Conservation (phyloP, 2,329 filamentous ascomycete species). For the Lasiodiplodia citricola region DNA sequence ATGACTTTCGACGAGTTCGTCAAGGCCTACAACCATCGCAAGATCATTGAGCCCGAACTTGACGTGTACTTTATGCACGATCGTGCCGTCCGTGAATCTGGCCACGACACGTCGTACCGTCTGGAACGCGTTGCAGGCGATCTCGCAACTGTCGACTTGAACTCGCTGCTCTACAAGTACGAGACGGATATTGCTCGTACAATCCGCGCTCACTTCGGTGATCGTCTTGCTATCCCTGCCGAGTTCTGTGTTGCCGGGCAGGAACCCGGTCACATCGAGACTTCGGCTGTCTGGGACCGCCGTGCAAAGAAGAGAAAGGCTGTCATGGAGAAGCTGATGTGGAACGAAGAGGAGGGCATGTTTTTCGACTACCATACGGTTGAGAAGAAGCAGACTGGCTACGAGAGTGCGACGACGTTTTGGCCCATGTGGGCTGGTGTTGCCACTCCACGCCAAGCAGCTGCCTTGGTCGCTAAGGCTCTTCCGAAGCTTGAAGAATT, state of each 20-base stretch:
- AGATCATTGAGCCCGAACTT: slow-evolving; percentile 81
- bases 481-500: slow-evolving; percentile 87
- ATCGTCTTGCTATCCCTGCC: slow-evolving; percentile 78
- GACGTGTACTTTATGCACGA: slow-evolving; percentile 97
- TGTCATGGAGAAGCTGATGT: slow-evolving; percentile 89
- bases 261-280: slow-evolving; percentile 72
- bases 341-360: slow-evolving; percentile 91
- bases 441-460: slow-evolving; percentile 84
- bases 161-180: slow-evolving; percentile 95
- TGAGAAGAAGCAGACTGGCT: slow-evolving; percentile 78
- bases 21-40: slow-evolving; percentile 79
- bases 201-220: slow-evolving; percentile 83
- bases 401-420: slow-evolving; percentile 92
- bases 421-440: slow-evolving; percentile 98
- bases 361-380: slow-evolving; percentile 97
- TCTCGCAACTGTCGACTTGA: slow-evolving; percentile 91
- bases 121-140: slow-evolving; percentile 87
- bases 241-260: slow-evolving; percentile 77
- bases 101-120: slow-evolving; percentile 94
- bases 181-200: slow-evolving; percentile 89
- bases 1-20: slow-evolving; percentile 88
- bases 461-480: slow-evolving; percentile 77
- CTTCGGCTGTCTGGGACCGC: slow-evolving; percentile 88
- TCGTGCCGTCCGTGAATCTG: slow-evolving; percentile 91
- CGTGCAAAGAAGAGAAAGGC: slow-evolving; percentile 83